phyloP scores from a whole-genome alignment of 306 rosid species.

The Benincasa hispida region DNA sequence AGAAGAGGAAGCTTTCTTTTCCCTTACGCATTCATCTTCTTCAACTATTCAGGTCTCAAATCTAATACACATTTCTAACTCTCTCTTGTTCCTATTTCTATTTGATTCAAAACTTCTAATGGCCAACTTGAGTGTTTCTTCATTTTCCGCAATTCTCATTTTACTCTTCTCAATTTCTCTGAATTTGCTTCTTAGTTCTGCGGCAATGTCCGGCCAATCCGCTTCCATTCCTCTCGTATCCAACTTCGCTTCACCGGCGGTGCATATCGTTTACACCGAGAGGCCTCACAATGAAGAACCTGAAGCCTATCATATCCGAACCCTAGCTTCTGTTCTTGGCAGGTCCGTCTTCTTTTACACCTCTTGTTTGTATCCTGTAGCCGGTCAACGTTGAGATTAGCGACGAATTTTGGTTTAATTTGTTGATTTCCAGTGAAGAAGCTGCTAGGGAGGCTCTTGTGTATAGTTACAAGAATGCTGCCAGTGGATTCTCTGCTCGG shows the following conservation, averaged over 20 bases:
- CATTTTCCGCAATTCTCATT: neutral
- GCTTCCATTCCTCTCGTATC: slow-evolving; percentile 9
- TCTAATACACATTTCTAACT: neutral
- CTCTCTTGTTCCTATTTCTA: neutral
- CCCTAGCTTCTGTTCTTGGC: slow-evolving; percentile 77
- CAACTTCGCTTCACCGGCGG: slow-evolving; percentile 28
- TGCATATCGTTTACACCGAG: slow-evolving; percentile 81
- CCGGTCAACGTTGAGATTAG: neutral
- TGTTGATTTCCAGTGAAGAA: slow-evolving; percentile 40
- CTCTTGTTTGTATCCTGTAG: neutral
- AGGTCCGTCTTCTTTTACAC: slow-evolving; percentile 23
- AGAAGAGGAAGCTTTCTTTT: neutral
- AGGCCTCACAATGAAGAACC: slow-evolving; percentile 53
- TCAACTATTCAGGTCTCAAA: neutral
- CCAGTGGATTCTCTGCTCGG: slow-evolving; percentile 87
- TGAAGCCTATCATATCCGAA: slow-evolving; percentile 70
- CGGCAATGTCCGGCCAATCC: slow-evolving; percentile 38
- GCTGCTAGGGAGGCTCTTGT: slow-evolving; percentile 86
- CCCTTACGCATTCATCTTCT: neutral
- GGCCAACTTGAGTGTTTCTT: neutral
- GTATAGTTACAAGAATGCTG: slow-evolving; percentile 79
- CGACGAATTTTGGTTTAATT: neutral
- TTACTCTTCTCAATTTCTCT: neutral
- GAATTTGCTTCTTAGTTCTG: neutral
- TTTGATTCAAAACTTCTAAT: neutral